phyloP scores from a whole-genome alignment of 345 rosid species.

The Tarenaya hassleriana region DNA sequence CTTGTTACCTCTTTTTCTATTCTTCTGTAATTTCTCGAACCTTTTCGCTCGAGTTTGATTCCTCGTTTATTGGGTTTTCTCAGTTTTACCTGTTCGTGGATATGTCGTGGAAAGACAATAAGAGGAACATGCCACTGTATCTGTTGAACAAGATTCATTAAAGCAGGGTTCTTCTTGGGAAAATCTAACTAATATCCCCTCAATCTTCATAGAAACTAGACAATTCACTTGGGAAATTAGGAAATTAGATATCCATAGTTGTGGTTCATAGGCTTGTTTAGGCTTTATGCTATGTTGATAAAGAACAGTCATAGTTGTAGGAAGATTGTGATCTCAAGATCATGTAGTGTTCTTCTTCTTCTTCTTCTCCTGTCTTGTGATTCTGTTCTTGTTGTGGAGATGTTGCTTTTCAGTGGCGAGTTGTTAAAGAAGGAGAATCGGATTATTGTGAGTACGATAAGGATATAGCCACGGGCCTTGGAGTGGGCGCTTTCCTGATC shows the following conservation, averaged over 20 bases:
- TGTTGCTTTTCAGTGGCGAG: constrained; percentile 35
- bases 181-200: not conserved
- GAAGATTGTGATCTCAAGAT: constrained; percentile 1
- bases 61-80: no score
- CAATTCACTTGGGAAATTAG: no score
- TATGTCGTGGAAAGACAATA: not conserved
- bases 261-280: no score
- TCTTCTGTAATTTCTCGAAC: not conserved
- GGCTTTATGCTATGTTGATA: no score
- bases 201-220: constrained; percentile 1
- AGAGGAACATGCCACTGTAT: not conserved
- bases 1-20: no score
- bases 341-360: no score
- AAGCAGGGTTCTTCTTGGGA: not conserved
- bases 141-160: not conserved
- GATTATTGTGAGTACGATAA: constrained; percentile 65
- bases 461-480: constrained; percentile 73
- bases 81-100: not conserved
- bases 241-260: no score
- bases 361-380: constrained; percentile 3
- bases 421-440: constrained; percentile 14
- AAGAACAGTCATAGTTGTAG: not conserved
- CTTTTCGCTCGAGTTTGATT: no score
- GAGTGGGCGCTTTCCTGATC: constrained; percentile 55
- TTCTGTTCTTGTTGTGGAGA: not conserved